Conservation (phyloP, 1,284 basidiomycete genomes). For the Meira nashicola region DNA sequence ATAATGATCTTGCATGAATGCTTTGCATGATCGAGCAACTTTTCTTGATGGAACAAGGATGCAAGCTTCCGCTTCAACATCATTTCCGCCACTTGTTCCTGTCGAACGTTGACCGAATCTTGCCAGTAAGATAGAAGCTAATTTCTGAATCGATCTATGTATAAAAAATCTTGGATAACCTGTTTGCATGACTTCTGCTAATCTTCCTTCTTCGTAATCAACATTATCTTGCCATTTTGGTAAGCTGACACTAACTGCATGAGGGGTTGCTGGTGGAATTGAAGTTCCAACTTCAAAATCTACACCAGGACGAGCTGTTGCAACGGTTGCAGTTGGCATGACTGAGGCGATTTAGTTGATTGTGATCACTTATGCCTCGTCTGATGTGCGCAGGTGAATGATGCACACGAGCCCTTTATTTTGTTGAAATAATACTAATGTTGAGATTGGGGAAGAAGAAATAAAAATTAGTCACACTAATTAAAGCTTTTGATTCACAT, state of each 20-base stretch:
- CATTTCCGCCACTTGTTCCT: neutral
- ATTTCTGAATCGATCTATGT: constrained; percentile 69
- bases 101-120: constrained; percentile 10
- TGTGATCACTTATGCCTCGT: too few relatives aligned
- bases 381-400: too few relatives aligned
- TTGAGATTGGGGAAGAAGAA: too few relatives aligned
- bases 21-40: constrained; percentile 39
- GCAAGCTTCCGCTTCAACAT: constrained; percentile 21
- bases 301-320: too few relatives aligned
- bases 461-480: too few relatives aligned
- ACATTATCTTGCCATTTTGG: constrained; percentile 91
- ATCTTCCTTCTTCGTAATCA: constrained; percentile 85
- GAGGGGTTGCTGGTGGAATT: constrained; percentile 56
- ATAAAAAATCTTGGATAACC: constrained; percentile 99
- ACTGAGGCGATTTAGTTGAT: too few relatives aligned
- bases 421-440: too few relatives aligned
- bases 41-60: constrained; percentile 42
- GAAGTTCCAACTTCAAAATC: constrained; percentile 21
- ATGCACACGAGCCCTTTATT: too few relatives aligned
- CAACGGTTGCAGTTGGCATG: too few relatives aligned
- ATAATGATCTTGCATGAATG: constrained; percentile 38
- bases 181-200: constrained; percentile 75
- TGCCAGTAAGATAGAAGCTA: constrained; percentile 13
- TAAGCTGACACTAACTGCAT: constrained; percentile 95
- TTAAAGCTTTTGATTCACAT: too few relatives aligned